Percentiles rank a stretch among this genome's conserved stretches.
phyloP scores from a whole-genome alignment of 345 rosid species.

The Lagerstroemia speciosa region DNA sequence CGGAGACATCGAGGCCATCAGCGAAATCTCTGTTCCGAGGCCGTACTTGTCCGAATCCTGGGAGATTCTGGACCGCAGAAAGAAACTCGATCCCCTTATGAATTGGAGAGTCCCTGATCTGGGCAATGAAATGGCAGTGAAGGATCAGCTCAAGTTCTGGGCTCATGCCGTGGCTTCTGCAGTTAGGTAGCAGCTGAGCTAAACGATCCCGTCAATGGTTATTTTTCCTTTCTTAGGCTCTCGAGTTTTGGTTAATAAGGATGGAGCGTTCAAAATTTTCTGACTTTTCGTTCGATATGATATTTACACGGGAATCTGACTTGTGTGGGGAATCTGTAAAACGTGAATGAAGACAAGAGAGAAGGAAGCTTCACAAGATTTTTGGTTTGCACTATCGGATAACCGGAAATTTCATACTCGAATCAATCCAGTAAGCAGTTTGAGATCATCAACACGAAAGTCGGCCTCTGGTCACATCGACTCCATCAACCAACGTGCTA shows the following conservation, averaged over 20 bases:
- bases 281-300: too few species aligned
- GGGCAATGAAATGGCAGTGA: conserved; percentile 34
- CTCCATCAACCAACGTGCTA: neutral
- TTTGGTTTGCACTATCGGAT: too few species aligned
- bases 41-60: conserved; percentile 62
- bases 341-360: too few species aligned
- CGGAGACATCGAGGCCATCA: conserved; percentile 8
- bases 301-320: too few species aligned
- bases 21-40: conserved; percentile 22
- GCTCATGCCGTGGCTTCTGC: conserved; percentile 66
- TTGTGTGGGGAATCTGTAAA: too few species aligned
- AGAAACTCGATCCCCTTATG: conserved; percentile 18
- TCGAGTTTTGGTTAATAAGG: neutral
- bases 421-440: too few species aligned
- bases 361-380: too few species aligned
- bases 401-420: too few species aligned
- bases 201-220: too few species aligned
- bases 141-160: conserved; percentile 53
- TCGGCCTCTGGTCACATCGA: too few species aligned
- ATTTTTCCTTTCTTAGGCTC: neutral
- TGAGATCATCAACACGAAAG: too few species aligned
- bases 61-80: conserved; percentile 28
- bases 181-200: conserved; percentile 24
- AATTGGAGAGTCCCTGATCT: conserved; percentile 34
- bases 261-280: neutral